phyloP scores from a whole-genome alignment of 352 stramenopile genomes.

The Phytophthora macrochlamydospora region DNA sequence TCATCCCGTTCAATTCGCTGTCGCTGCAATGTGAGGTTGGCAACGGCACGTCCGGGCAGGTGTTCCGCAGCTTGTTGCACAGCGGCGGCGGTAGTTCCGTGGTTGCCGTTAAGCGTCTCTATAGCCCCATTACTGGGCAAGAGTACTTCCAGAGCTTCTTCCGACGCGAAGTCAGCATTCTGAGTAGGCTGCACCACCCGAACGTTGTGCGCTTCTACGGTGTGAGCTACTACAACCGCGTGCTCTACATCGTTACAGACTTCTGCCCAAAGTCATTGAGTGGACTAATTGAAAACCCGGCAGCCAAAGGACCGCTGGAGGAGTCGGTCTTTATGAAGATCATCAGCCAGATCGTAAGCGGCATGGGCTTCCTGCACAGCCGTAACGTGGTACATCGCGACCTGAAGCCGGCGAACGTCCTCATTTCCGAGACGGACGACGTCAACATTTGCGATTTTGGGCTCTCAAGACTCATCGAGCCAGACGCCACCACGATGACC shows the following conservation, averaged over 20 bases:
- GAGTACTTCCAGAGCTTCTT: slow-evolving; percentile 93
- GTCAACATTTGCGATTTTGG: slow-evolving; percentile 96
- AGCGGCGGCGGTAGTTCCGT: slow-evolving; percentile 83
- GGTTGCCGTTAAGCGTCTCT: slow-evolving; percentile 88
- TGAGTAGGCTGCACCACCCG: slow-evolving; percentile 87
- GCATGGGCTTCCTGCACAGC: slow-evolving; percentile 91
- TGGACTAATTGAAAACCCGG: slow-evolving; percentile 81
- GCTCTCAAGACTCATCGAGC: slow-evolving; percentile 86
- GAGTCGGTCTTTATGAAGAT: slow-evolving; percentile 85
- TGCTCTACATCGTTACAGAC: slow-evolving; percentile 91
- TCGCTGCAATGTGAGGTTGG: slow-evolving; percentile 87
- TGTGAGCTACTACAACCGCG: slow-evolving; percentile 90
- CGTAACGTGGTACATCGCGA: slow-evolving; percentile 88
- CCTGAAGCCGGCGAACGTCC: slow-evolving; percentile 95
- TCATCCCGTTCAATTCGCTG: slow-evolving; percentile 90
- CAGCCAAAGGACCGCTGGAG: slow-evolving; percentile 67
- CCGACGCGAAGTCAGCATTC: slow-evolving; percentile 84
- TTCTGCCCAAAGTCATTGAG: slow-evolving; percentile 87
- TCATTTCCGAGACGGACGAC: slow-evolving; percentile 91
- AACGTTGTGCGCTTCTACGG: slow-evolving; percentile 92
- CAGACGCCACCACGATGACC: slow-evolving; percentile 87
- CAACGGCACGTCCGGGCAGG: slow-evolving; percentile 88
- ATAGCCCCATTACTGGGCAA: slow-evolving; percentile 85
- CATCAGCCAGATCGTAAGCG: slow-evolving; percentile 89
- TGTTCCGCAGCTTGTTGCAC: slow-evolving; percentile 88